Base-by-base conservation (phyloP, 257 asterid genomes). In the Scutellaria galericulata region DNA sequence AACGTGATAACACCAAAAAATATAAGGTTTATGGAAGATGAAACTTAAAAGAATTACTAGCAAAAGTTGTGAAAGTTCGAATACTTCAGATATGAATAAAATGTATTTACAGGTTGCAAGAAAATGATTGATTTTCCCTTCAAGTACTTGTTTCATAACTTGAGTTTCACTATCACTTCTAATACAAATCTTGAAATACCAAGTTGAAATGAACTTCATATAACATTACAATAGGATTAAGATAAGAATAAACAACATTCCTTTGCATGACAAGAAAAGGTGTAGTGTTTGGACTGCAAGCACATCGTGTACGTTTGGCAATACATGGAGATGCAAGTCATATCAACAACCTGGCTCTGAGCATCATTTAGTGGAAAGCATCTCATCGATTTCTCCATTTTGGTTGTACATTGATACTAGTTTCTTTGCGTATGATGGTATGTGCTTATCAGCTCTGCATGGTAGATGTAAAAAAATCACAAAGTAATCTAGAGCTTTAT, bases 371-470 rank as follows among this genome's bases (percentile, higher is more conserved):
- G 69, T 20, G 10, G 84, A 83, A 71, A 94, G 85, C 96, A 94
- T 87, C 76, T 77, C 77, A 80, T 94, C 99, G 44, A 91, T 94
- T 81, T 94, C 97, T 31, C 97, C 98, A 73, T 89, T 94, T 81
- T 81, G 78, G 84, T 94, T 91, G 87, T 94, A 91, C 90, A 83
- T 80, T 46, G 93, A 74, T 40, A 94, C 96, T 15, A 94, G 81
- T 77, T 88, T 89, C 86, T 91, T 92, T 15, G 97, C 90, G 51
- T 94, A 91, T 2, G 90, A 85, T 5, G 99, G 97, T 73, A 88
- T 86, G 87, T 94, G 99, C 82, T 70, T 77, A 64, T 88, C 98
- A 78, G 96, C 97, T 88, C 99, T 94, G 98, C 79, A 71, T 31
- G 48, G 82, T 52, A 59, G 48, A 57, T 44, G 46, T 51, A n/a